phyloP scores from a whole-genome alignment of 495 filamentous ascomycete species.

The Amniculicola lignicola region DNA sequence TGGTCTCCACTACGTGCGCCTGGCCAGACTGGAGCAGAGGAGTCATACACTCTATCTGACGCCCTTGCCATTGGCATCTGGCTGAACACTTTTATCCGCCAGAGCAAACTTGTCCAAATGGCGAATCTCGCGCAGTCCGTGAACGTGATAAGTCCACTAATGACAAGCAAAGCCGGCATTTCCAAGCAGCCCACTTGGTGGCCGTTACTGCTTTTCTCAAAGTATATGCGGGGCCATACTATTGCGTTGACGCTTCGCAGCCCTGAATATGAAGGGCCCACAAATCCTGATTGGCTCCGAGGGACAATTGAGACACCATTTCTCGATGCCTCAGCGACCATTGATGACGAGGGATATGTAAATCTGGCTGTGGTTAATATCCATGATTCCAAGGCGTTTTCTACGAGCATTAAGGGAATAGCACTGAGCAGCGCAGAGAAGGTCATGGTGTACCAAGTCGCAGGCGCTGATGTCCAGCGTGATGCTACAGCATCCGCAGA shows the following conservation, averaged over 20 bases:
- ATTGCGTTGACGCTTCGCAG: constrained; percentile 59
- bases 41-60: constrained; percentile 65
- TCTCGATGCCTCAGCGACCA: constrained; percentile 65
- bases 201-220: constrained; percentile 67
- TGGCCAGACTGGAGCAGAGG: constrained; percentile 40
- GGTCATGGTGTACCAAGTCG: constrained; percentile 59
- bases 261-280: constrained; percentile 60
- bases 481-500: constrained; percentile 60
- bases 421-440: too few species aligned
- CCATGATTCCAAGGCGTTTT: constrained; percentile 55
- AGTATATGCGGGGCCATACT: constrained; percentile 70
- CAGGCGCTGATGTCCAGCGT: constrained; percentile 51
- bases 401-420: constrained; percentile 53
- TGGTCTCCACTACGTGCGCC: constrained; percentile 73
- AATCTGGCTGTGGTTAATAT: constrained; percentile 70
- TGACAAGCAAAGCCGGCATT: constrained; percentile 63
- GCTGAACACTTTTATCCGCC: constrained; percentile 77
- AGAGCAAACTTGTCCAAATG: constrained; percentile 70
- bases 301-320: constrained; percentile 62
- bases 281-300: constrained; percentile 63
- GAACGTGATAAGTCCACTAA: constrained; percentile 74
- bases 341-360: constrained; percentile 60
- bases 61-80: constrained; percentile 69
- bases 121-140: constrained; percentile 76
- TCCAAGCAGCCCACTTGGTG: constrained; percentile 75